These are phyloP conservation scores for Coemansia sp. DNA, from an alignment of 192 early-diverging fungal species.

Conservation along the genomic window DNA sequence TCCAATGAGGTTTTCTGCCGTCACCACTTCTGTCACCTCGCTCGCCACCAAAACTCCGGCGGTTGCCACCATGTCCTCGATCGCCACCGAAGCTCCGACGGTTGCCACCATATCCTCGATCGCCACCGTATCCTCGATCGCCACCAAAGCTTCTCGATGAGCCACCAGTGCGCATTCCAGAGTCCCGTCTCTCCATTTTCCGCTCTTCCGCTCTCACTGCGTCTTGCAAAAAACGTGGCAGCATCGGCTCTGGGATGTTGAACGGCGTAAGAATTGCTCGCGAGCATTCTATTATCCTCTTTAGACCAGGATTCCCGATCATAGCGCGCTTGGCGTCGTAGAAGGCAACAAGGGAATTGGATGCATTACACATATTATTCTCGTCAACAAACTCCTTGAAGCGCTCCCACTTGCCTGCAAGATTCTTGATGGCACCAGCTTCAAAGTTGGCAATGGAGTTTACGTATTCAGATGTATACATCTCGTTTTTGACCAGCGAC, in stretches of 20 bases:
- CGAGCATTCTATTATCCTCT: constrained; percentile 24
- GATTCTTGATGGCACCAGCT: constrained; percentile 22
- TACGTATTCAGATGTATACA: constrained; percentile 31
- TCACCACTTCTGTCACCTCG: background rate
- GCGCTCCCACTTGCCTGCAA: constrained; percentile 33
- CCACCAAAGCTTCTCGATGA: constrained; percentile 5
- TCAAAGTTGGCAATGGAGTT: constrained; percentile 21
- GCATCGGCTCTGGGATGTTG: constrained; percentile 15
- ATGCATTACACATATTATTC: constrained; percentile 41
- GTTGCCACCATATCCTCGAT: constrained; percentile 5
- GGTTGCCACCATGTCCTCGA: constrained; percentile 1
- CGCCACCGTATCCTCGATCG: background rate
- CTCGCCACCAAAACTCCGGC: background rate
- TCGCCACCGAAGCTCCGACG: background rate
- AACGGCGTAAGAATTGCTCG: constrained; percentile 24
- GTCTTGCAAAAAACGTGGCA: constrained; percentile 16
- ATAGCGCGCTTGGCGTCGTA: constrained; percentile 14
- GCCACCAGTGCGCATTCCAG: background rate
- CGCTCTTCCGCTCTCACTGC: background rate
- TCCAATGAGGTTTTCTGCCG: background rate
- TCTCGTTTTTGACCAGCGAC: constrained; percentile 57
- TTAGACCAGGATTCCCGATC: constrained; percentile 17
- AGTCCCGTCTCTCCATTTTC: background rate
- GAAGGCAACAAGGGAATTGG: constrained; percentile 52
- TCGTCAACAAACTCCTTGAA: constrained; percentile 15